These are phyloP conservation scores for Selenicereus undatus DNA, from an alignment of 148 eudicot genomes.

Conservation along the genomic window DNA sequence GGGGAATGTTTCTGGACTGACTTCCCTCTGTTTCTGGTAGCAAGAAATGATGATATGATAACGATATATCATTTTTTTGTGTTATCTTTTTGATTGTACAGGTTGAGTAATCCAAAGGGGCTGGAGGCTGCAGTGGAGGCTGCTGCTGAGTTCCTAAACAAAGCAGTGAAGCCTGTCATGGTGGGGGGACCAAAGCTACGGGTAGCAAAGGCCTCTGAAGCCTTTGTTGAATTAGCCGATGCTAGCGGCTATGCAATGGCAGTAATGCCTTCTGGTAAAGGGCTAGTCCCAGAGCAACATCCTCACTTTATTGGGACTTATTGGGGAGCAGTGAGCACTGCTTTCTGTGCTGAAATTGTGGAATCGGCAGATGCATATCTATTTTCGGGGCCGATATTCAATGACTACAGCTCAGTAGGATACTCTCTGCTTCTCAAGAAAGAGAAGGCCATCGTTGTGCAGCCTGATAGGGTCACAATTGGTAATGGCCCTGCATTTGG, in stretches of 20 bases:
- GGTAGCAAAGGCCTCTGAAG: conserved; percentile 51
- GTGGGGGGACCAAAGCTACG: conserved; percentile 69
- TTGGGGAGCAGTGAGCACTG: conserved; percentile 83
- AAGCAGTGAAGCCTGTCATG: conserved; percentile 82
- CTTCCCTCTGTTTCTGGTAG: neutral
- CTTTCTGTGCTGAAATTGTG: conserved; percentile 75
- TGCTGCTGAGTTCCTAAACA: conserved; percentile 50
- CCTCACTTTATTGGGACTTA: conserved; percentile 70
- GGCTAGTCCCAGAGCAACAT: conserved; percentile 69
- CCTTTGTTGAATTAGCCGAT: conserved; percentile 63
- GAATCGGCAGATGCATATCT: conserved; percentile 83
- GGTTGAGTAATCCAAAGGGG: conserved; percentile 60
- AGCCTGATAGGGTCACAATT: conserved; percentile 65
- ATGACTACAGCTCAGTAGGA: conserved; percentile 86
- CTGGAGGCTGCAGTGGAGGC: conserved; percentile 47
- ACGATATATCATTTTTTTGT: neutral
- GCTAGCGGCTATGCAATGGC: conserved; percentile 24
- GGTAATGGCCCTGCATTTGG: conserved; percentile 77
- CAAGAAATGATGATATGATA: too few relatives aligned
- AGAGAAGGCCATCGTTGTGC: conserved; percentile 68
- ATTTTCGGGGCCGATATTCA: conserved; percentile 79
- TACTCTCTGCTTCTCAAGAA: conserved; percentile 73
- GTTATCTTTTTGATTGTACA: conserved; percentile 15
- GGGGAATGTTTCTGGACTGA: neutral
- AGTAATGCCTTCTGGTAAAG: conserved; percentile 75